These are phyloP conservation scores for Lanmaoa rubissima DNA, from an alignment of 768 basidiomycete genomes.

Conservation along the genomic window DNA sequence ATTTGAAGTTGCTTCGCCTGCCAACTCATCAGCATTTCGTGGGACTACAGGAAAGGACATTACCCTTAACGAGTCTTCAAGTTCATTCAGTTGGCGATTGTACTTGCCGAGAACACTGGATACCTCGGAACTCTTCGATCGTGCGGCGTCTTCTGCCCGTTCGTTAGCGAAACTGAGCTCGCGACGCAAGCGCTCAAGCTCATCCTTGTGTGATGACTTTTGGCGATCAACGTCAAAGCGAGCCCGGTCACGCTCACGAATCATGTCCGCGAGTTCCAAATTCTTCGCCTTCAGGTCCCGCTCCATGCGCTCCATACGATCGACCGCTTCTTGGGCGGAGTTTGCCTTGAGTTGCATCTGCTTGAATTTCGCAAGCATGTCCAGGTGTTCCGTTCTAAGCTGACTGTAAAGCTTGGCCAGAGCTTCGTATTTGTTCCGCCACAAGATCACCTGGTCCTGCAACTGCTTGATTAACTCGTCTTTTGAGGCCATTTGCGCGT, in stretches of 20 bases:
- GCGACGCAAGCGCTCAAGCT: constrained; percentile 86
- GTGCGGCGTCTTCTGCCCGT: constrained; percentile 90
- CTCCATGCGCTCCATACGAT: constrained; percentile 99
- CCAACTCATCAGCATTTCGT: constrained; percentile 14
- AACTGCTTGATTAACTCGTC: constrained; percentile 95
- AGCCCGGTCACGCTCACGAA: constrained; percentile 93
- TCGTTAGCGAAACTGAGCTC: constrained; percentile 96
- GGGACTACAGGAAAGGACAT: constrained; percentile 20
- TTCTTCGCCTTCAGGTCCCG: constrained; percentile 98
- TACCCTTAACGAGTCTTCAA: constrained; percentile 94
- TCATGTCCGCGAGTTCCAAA: constrained; percentile 97
- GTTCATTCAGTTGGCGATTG: constrained; percentile 91
- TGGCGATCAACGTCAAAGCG: constrained; percentile 93
- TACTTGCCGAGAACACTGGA: constrained; percentile 87
- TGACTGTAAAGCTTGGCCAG: constrained; percentile 98
- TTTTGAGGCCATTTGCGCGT: constrained; percentile 84
- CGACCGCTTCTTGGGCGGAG: constrained; percentile 96
- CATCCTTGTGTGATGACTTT: constrained; percentile 94
- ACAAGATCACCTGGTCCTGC: constrained; percentile 93
- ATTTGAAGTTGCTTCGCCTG: constrained; percentile 96
- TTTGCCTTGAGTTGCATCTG: constrained; percentile 97
- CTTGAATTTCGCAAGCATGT: constrained; percentile 96
- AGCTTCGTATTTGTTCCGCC: constrained; percentile 99
- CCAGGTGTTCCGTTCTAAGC: constrained; percentile 93
- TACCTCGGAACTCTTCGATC: constrained; percentile 92